Evolutionary conservation across 768 basidiomycete species (phyloP).

Genomic region (Rhodocollybia butyracea): DNA sequence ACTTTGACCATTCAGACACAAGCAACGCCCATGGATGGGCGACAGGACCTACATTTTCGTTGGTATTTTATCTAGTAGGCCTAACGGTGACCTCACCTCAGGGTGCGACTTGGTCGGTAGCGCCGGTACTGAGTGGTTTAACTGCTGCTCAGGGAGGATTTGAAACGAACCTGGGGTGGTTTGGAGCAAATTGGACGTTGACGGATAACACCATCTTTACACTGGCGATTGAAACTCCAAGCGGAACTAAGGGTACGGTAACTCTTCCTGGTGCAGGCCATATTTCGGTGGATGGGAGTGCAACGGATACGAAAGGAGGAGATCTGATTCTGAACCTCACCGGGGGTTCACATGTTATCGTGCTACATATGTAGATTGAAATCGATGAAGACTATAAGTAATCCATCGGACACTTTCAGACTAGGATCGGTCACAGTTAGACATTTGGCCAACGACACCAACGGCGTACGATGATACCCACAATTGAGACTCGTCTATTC

Average conservation of each 20-base stretch:
- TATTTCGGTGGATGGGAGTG: no score
- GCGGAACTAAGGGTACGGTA: constrained; percentile 22
- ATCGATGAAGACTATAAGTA: no score
- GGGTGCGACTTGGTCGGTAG: constrained; percentile 44
- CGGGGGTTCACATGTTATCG: not conserved
- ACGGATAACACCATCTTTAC: constrained; percentile 13
- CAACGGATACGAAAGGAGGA: not conserved
- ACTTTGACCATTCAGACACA: constrained; percentile 43
- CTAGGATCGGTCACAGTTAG: no score
- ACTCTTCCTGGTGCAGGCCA: constrained; percentile 22
- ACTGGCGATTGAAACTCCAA: constrained; percentile 22
- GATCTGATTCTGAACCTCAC: not conserved
- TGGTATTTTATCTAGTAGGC: no score
- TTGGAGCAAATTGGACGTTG: no score
- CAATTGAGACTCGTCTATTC: no score
- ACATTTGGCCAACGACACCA: no score
- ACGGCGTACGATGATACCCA: no score
- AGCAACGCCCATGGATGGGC: constrained; percentile 43
- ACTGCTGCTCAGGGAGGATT: constrained; percentile 40
- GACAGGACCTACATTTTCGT: no score
- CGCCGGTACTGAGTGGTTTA: constrained; percentile 40
- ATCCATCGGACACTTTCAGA: no score
- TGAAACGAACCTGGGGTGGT: constrained; percentile 40
- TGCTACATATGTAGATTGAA: not conserved
- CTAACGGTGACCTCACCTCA: no score